Conservation (phyloP, 176 grass and related monocot species). For the Neostapfia colusana region DNA sequence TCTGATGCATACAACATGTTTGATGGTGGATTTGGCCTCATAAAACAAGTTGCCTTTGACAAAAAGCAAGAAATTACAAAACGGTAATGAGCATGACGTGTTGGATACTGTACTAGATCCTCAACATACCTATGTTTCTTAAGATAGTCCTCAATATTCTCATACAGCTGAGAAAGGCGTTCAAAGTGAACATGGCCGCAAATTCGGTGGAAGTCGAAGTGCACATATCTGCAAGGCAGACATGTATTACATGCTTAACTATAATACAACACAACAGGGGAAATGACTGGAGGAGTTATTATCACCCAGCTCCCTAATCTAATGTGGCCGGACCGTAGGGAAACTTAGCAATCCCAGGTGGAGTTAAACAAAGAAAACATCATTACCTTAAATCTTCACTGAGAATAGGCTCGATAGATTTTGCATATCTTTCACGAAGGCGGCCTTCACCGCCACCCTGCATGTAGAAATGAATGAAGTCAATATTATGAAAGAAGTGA, state of each 20-base stretch:
- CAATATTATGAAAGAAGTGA: background rate
- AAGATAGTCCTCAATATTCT: conserved; percentile 84
- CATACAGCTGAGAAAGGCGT: conserved; percentile 87
- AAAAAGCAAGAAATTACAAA: conserved; percentile 7
- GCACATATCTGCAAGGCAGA: conserved; percentile 70
- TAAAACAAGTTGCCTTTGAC: background rate
- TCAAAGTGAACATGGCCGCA: conserved; percentile 96
- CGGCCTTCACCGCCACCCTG: conserved; percentile 89
- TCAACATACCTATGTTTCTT: conserved; percentile 69
- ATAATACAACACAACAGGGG: conserved; percentile 17
- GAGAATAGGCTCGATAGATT: conserved; percentile 72
- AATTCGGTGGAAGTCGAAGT: conserved; percentile 93
- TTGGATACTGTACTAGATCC: conserved; percentile 17
- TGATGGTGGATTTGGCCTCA: background rate
- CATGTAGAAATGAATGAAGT: conserved; percentile 41
- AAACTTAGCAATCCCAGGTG: background rate
- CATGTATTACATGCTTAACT: conserved; percentile 29
- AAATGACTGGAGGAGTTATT: background rate
- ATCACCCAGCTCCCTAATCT: too few species aligned
- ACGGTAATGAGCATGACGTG: background rate
- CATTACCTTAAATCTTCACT: conserved; percentile 78
- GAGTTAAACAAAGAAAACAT: conserved; percentile 31
- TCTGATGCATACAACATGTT: background rate
- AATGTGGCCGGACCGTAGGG: too few species aligned
- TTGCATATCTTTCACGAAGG: conserved; percentile 75